These are phyloP conservation scores for Talaromyces sp. DNA, from an alignment of 2,329 filamentous ascomycete genomes.

Conservation along the genomic window DNA sequence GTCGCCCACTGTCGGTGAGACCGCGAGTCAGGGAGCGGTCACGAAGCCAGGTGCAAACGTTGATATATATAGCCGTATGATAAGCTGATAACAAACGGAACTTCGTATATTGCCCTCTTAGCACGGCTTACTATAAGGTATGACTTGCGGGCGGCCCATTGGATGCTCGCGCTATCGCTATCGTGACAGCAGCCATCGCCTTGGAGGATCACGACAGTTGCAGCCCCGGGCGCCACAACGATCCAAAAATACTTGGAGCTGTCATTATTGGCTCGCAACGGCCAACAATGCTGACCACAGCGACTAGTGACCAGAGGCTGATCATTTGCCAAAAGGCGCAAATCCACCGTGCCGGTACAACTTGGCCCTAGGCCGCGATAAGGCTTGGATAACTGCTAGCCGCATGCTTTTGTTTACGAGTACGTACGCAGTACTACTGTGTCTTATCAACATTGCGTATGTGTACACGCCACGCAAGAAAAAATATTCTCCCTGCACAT, in stretches of 20 bases:
- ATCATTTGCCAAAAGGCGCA: background rate
- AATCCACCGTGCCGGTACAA: background rate
- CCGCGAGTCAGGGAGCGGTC: background rate
- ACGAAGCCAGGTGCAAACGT: background rate
- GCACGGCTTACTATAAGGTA: too few relatives aligned
- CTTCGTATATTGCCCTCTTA: background rate
- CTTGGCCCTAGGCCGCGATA: background rate
- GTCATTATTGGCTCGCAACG: background rate
- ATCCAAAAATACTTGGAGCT: background rate
- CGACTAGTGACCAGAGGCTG: background rate
- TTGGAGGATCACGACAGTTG: background rate
- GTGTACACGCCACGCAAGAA: background rate
- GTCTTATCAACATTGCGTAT: background rate
- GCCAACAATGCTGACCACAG: background rate
- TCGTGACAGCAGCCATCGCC: background rate
- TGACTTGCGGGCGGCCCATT: background rate
- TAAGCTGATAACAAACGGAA: background rate
- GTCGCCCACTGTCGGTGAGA: background rate
- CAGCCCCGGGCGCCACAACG: background rate
- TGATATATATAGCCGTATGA: background rate
- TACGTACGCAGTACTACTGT: background rate
- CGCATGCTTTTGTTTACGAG: background rate
- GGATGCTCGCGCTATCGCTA: background rate
- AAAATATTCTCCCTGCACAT: background rate
- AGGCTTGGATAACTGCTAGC: background rate